A percentile compares a stretch with the other conserved stretches of the same genome.
phyloP scores from a whole-genome alignment of 345 rosid genomes.

The Eucalyptus dawsonii region DNA sequence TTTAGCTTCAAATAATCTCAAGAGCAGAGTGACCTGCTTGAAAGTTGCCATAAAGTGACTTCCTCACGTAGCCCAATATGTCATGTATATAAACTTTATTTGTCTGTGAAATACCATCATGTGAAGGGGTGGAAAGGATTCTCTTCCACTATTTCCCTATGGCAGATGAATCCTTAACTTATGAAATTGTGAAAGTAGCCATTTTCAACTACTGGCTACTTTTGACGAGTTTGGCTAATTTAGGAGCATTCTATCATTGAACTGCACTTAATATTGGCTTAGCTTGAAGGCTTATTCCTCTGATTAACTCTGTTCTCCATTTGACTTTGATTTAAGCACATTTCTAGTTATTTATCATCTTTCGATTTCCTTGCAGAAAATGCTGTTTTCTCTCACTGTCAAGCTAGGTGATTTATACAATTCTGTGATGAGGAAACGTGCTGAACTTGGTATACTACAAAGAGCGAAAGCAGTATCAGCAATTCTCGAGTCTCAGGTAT shows the following conservation, averaged over 20 bases:
- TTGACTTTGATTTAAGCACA: neutral
- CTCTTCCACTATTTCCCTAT: neutral
- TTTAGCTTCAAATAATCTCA: neutral
- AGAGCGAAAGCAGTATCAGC: constrained; percentile 28
- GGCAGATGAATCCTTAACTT: neutral
- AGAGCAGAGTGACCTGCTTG: neutral
- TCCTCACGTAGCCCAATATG: neutral
- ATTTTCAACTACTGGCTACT: neutral
- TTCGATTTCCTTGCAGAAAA: constrained; percentile 29
- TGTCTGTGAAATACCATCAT: neutral
- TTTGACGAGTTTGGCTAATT: neutral
- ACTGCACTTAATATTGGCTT: neutral
- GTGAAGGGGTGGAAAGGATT: neutral
- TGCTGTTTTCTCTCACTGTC: constrained; percentile 41
- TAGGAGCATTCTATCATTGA: neutral
- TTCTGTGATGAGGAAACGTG: constrained; percentile 50
- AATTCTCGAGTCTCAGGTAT: constrained; percentile 66
- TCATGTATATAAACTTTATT: neutral
- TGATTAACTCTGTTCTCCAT: neutral
- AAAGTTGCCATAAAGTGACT: neutral
- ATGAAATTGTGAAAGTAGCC: neutral
- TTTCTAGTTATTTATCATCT: neutral
- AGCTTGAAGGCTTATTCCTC: neutral
- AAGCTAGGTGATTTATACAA: constrained; percentile 46
- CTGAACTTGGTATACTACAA: constrained; percentile 29